Conservation (phyloP, 108 stramenopile genomes). For the Tribonema minus region DNA sequence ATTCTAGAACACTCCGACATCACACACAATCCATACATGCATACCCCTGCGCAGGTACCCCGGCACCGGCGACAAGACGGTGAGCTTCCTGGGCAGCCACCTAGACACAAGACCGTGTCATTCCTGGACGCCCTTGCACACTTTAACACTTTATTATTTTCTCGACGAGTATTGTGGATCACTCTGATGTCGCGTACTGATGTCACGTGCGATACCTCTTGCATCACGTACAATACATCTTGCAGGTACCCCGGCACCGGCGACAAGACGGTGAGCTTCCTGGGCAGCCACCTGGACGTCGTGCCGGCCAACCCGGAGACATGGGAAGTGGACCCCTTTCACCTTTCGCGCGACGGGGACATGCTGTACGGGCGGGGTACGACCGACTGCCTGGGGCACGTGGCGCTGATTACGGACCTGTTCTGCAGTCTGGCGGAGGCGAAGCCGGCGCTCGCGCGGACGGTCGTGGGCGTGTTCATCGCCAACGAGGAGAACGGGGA, state of each 20-base stretch:
- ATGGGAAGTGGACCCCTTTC: slow-evolving; percentile 62
- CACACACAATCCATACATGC: too few species aligned
- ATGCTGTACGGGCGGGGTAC: slow-evolving; percentile 62
- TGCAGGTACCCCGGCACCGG: slow-evolving; percentile 30
- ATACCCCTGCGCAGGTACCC: slow-evolving; percentile 5
- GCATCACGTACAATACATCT: too few species aligned
- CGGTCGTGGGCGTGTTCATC: slow-evolving; percentile 60
- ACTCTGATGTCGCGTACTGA: too few species aligned
- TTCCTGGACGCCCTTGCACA: too few species aligned
- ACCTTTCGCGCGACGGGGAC: slow-evolving; percentile 59
- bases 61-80: slow-evolving; percentile 48
- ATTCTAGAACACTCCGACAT: too few species aligned
- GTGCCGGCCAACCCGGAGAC: slow-evolving; percentile 61
- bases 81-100: slow-evolving; percentile 62
- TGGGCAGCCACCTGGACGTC: slow-evolving; percentile 64
- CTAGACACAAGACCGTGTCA: too few species aligned
- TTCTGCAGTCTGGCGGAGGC: slow-evolving; percentile 45
- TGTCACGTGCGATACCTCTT: too few species aligned
- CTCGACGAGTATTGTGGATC: too few species aligned
- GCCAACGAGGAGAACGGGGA: slow-evolving; percentile 62
- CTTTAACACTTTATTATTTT: too few species aligned
- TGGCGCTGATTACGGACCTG: slow-evolving; percentile 62
- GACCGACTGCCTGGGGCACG: slow-evolving; percentile 67
- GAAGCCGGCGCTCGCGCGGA: slow-evolving; percentile 48
- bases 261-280: slow-evolving; percentile 55